These are phyloP conservation scores for Amoebophrya sp. DNA, from an alignment of 169 alveolate species.

Conservation along the genomic window DNA sequence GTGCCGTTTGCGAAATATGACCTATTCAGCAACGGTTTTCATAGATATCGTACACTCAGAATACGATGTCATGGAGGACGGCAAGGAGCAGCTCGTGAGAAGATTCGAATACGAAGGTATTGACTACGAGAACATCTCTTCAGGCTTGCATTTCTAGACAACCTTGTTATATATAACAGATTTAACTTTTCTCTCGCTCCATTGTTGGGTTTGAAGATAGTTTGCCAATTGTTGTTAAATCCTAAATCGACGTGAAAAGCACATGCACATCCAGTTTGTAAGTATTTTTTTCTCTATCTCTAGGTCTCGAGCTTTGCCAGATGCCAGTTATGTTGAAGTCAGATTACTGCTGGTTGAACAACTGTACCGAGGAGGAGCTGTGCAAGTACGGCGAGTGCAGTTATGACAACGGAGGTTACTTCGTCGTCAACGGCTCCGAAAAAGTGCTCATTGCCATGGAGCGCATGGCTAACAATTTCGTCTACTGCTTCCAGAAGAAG, in stretches of 20 bases:
- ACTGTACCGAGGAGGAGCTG: conserved; percentile 73
- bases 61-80: conserved; percentile 56
- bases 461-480: conserved; percentile 98
- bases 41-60: conserved; percentile 66
- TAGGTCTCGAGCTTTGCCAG: conserved; percentile 73
- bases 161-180: no score
- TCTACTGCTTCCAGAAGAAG: conserved; percentile 91
- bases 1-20: conserved; percentile 86
- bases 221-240: no score
- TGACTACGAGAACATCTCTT: background rate
- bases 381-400: conserved; percentile 88
- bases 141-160: background rate
- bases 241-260: background rate
- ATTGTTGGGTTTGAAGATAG: no score
- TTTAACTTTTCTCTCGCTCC: no score
- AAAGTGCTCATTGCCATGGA: conserved; percentile 99
- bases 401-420: conserved; percentile 94
- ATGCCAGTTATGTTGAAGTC: conserved; percentile 93
- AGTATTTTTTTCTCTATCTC: no score
- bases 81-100: conserved; percentile 55
- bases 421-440: conserved; percentile 89
- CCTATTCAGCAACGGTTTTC: conserved; percentile 68
- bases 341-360: conserved; percentile 82
- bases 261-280: background rate
- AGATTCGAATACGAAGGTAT: conserved; percentile 57